Percentiles rank a stretch among this genome's conserved stretches.
Evolutionary conservation across 192 early-diverging fungal genomes (phyloP).

Genomic region (Powellomyces hirtus): DNA sequence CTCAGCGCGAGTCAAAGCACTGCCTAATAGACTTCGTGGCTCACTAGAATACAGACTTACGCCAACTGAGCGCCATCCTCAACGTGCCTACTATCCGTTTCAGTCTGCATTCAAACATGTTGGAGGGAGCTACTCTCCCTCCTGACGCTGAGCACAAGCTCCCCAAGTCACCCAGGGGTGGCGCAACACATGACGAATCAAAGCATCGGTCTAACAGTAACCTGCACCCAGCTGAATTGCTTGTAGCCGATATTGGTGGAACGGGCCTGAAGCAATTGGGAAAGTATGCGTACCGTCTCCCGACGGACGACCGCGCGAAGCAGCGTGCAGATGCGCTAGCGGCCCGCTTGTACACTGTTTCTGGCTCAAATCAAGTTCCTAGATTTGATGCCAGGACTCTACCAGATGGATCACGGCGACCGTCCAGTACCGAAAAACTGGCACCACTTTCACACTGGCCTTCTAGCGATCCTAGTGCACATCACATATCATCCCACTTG

Average conservation of each 20-base stretch:
- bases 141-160: background rate
- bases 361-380: background rate
- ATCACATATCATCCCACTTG: background rate
- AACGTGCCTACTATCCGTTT: too few relatives aligned
- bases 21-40: too few relatives aligned
- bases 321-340: conserved; percentile 5
- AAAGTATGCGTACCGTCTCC: background rate
- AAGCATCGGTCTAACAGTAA: background rate
- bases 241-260: background rate
- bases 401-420: background rate
- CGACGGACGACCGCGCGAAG: conserved; percentile 1
- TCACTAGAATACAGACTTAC: too few relatives aligned
- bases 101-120: too few relatives aligned
- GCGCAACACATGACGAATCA: background rate
- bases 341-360: conserved; percentile 5
- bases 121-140: background rate
- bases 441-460: background rate
- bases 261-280: background rate
- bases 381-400: background rate
- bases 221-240: background rate
- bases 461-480: background rate
- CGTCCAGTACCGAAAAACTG: background rate
- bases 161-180: too few relatives aligned
- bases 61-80: too few relatives aligned
- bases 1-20: too few relatives aligned